phyloP scores from a whole-genome alignment of 768 basidiomycete genomes.

The Xanthoconium stramineum region DNA sequence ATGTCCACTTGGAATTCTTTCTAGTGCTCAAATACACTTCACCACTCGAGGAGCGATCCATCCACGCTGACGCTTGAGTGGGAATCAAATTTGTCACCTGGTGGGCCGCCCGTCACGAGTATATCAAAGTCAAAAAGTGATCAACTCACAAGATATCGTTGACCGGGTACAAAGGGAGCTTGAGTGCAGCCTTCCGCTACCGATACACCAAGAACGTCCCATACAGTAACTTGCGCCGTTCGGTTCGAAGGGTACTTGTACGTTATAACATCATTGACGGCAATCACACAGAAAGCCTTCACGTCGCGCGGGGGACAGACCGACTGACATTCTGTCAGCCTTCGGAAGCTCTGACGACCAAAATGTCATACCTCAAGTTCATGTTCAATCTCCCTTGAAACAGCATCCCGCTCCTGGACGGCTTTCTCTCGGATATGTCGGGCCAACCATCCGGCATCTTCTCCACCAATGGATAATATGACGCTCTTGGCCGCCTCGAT shows the following conservation, averaged over 20 bases:
- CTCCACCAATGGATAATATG: constrained; percentile 38
- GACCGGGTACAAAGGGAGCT: constrained; percentile 56
- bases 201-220: constrained; percentile 63
- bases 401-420: constrained; percentile 46
- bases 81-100: constrained; percentile 67
- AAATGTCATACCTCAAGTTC: constrained; percentile 63
- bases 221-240: constrained; percentile 75
- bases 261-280: constrained; percentile 62
- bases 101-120: neutral
- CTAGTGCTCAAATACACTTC: constrained; percentile 71
- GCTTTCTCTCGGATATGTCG: constrained; percentile 47
- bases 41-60: constrained; percentile 52
- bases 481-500: constrained; percentile 41
- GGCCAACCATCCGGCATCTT: constrained; percentile 65
- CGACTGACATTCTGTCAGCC: constrained; percentile 34
- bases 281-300: constrained; percentile 70
- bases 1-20: constrained; percentile 63
- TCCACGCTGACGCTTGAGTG: constrained; percentile 68
- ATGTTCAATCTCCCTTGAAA: constrained; percentile 60
- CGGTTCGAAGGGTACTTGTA: constrained; percentile 49
- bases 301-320: constrained; percentile 73
- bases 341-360: neutral
- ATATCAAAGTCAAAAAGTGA: neutral
- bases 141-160: constrained; percentile 60
- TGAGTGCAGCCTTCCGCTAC: constrained; percentile 48